A percentile compares a stretch with the other conserved stretches of the same genome.
Evolutionary conservation across 345 rosid genomes (phyloP).

Genomic region (Hibiscus trionum): DNA sequence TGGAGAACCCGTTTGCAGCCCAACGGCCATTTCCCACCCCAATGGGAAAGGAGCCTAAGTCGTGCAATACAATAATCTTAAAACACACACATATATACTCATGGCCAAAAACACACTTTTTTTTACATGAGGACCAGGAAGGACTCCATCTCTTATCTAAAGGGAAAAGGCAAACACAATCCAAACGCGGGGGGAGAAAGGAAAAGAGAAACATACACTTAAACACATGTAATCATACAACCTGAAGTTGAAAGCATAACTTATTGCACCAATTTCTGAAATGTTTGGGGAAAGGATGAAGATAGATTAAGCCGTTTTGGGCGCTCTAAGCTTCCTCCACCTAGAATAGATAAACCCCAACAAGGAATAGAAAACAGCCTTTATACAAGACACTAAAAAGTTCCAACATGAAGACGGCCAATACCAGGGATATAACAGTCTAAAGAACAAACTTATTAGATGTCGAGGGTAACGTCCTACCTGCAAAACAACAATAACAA

Average conservation of each 20-base stretch:
- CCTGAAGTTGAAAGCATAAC: background rate
- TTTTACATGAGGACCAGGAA: background rate
- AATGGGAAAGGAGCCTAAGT: background rate
- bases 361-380: constrained; percentile 44
- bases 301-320: constrained; percentile 21
- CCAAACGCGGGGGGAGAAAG: no score
- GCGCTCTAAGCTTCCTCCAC: constrained; percentile 43
- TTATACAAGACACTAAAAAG: constrained; percentile 63
- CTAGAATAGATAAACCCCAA: constrained; percentile 44
- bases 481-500: constrained; percentile 27
- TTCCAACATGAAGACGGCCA: constrained; percentile 99
- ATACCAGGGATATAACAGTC: constrained; percentile 93
- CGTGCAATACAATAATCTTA: background rate
- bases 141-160: background rate
- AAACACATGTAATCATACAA: background rate
- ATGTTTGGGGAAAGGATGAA: background rate
- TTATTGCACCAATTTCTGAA: background rate
- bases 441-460: constrained; percentile 85
- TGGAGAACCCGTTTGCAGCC: no score
- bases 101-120: background rate
- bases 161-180: background rate
- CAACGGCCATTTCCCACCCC: no score
- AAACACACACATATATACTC: background rate
- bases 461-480: constrained; percentile 91
- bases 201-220: background rate